A percentile compares a stretch with the other conserved stretches of the same genome.
phyloP scores from a whole-genome alignment of 371 early-diverging fungal species.

The Rhizopus stolonifer region DNA sequence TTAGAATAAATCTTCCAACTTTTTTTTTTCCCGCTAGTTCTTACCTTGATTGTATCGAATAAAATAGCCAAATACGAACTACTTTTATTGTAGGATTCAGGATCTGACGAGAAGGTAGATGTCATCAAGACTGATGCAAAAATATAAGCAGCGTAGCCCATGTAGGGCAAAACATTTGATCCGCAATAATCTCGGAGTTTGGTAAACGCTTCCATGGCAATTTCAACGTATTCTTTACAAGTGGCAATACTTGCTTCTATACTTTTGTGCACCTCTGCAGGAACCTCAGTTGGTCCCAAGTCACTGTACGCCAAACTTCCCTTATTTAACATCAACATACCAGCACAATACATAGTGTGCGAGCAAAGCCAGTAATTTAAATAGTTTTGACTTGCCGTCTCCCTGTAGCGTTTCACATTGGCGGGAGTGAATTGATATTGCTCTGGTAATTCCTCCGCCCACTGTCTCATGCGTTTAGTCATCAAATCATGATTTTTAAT shows the following conservation, averaged over 20 bases:
- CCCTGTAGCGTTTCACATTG: conserved; percentile 22
- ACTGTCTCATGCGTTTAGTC: conserved; percentile 36
- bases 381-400: conserved; percentile 33
- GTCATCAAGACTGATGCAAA: conserved; percentile 52
- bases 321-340: conserved; percentile 38
- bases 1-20: not conserved
- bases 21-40: not conserved
- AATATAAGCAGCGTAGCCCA: conserved; percentile 49
- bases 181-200: conserved; percentile 38
- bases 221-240: conserved; percentile 36
- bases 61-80: conserved; percentile 28
- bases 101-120: conserved; percentile 38
- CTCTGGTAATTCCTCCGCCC: conserved; percentile 34
- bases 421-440: conserved; percentile 25
- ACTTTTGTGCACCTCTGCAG: conserved; percentile 16
- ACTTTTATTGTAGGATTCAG: conserved; percentile 32
- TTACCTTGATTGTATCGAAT: conserved; percentile 26
- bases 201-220: conserved; percentile 37
- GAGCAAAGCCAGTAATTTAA: conserved; percentile 41
- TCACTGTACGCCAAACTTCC: conserved; percentile 47
- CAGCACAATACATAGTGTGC: conserved; percentile 42
- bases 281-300: conserved; percentile 17
- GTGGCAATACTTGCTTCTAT: conserved; percentile 29
- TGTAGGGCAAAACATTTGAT: conserved; percentile 40
- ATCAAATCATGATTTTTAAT: conserved; percentile 45